Conservation (phyloP, 2,329 filamentous ascomycete species). For the Coniochaeta hoffmannii region DNA sequence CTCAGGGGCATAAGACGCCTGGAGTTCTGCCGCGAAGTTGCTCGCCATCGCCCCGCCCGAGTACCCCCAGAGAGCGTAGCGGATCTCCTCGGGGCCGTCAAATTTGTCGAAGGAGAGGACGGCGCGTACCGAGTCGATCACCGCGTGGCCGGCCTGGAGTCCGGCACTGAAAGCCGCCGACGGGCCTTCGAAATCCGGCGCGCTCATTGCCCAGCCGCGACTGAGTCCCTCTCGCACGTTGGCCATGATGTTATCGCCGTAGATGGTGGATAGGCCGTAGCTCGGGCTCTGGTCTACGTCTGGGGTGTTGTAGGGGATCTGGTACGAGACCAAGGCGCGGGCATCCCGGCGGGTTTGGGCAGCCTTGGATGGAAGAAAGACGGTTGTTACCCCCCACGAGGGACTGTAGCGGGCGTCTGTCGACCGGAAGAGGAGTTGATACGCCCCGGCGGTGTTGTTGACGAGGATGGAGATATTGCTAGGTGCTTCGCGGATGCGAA, state of each 20-base stretch:
- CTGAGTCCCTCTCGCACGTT: conserved; percentile 25
- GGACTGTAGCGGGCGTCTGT: conserved; percentile 22
- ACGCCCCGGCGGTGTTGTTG: conserved; percentile 12
- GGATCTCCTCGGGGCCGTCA: conserved; percentile 22
- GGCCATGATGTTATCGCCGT: conserved; percentile 15
- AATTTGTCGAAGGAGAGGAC: conserved; percentile 20
- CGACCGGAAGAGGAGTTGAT: conserved; percentile 27
- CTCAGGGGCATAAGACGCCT: conserved; percentile 39
- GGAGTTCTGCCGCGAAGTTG: conserved; percentile 42
- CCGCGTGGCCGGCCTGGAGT: conserved; percentile 32
- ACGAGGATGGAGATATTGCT: conserved; percentile 17
- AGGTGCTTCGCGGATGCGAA: conserved; percentile 21
- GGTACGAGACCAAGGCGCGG: conserved; percentile 32
- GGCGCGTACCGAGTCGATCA: conserved; percentile 34
- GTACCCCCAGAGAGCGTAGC: conserved; percentile 43
- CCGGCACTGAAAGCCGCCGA: conserved; percentile 34
- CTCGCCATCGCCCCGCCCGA: conserved; percentile 42
- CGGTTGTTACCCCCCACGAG: conserved; percentile 26
- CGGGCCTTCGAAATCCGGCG: conserved; percentile 37
- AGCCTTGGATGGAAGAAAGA: conserved; percentile 19
- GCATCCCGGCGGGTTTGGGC: no score
- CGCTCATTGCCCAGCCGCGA: conserved; percentile 34
- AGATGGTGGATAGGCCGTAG: conserved; percentile 22
- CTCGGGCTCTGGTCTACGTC: conserved; percentile 29
- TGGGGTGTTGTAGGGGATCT: conserved; percentile 30